These are phyloP conservation scores for Moesziomyces antarcticus DNA, from an alignment of 1,284 basidiomycete species.

Conservation along the genomic window DNA sequence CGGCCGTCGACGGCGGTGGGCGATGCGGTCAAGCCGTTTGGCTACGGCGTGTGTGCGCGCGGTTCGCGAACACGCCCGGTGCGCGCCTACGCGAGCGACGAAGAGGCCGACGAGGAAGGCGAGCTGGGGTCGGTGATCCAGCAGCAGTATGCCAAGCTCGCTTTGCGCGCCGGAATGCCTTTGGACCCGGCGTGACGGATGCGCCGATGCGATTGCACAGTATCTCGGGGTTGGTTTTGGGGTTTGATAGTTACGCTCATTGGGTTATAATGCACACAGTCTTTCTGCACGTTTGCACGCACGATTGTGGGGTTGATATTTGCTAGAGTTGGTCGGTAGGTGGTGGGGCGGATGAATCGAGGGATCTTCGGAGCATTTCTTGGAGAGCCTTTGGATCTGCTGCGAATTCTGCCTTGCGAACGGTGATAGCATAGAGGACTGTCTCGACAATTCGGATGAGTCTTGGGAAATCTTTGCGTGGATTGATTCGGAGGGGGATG, in stretches of 20 bases:
- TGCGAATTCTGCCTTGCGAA: slow-evolving; percentile 50
- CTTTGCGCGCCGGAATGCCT: slow-evolving; percentile 31
- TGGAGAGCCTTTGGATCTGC: slow-evolving; percentile 47
- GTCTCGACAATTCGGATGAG: no score
- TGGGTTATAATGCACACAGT: slow-evolving; percentile 8
- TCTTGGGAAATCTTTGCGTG: neutral
- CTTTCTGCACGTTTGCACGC: slow-evolving; percentile 1
- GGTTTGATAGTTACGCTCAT: neutral
- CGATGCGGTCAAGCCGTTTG: slow-evolving; percentile 42
- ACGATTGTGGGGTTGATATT: neutral
- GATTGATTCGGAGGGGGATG: neutral
- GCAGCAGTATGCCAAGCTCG: slow-evolving; percentile 37
- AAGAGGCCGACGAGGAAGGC: slow-evolving; percentile 12
- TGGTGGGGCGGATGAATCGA: slow-evolving; percentile 19
- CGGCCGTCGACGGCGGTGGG: slow-evolving; percentile 35
- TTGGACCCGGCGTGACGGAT: slow-evolving; percentile 23
- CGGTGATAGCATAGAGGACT: slow-evolving; percentile 57
- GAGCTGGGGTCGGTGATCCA: slow-evolving; percentile 40
- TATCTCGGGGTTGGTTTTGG: no score
- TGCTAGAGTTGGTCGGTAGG: slow-evolving; percentile 15
- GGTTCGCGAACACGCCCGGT: slow-evolving; percentile 7
- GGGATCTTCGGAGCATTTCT: slow-evolving; percentile 51
- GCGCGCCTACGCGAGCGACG: slow-evolving; percentile 4
- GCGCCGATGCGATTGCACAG: neutral
- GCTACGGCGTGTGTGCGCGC: slow-evolving; percentile 16